phyloP scores from a whole-genome alignment of 139 green algal species.

The Cymbomonas tetramitiformis region DNA sequence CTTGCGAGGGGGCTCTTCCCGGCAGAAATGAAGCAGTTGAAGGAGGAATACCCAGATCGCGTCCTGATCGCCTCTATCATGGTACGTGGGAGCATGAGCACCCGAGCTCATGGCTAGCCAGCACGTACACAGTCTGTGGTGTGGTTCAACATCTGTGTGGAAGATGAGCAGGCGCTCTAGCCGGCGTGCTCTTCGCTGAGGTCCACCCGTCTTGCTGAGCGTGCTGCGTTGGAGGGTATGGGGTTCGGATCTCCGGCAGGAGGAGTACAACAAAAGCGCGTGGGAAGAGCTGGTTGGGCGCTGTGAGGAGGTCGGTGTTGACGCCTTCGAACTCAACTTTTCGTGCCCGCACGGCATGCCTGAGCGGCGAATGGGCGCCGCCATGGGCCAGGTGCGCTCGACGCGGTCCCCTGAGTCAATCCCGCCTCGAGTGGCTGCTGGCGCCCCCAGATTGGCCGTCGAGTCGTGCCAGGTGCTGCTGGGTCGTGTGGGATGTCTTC shows the following conservation, averaged over 20 bases:
- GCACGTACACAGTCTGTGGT: too few relatives aligned
- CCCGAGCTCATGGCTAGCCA: too few relatives aligned
- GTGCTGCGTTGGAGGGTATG: too few relatives aligned
- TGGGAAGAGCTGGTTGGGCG: conserved; percentile 87
- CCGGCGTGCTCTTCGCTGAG: neutral
- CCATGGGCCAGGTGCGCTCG: conserved; percentile 80
- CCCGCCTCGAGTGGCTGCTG: conserved; percentile 21
- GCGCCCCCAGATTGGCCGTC: too few relatives aligned
- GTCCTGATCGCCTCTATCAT: conserved; percentile 91
- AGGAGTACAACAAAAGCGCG: conserved; percentile 58
- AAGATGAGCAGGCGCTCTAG: too few relatives aligned
- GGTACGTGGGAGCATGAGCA: too few relatives aligned
- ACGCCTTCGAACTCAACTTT: conserved; percentile 92
- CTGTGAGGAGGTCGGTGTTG: conserved; percentile 71
- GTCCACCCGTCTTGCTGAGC: neutral
- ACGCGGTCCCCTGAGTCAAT: conserved; percentile 23
- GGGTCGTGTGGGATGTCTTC: too few relatives aligned
- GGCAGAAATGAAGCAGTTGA: conserved; percentile 54
- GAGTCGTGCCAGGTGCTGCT: too few relatives aligned
- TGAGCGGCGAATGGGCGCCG: conserved; percentile 52
- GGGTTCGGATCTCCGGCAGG: too few relatives aligned
- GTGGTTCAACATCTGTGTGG: too few relatives aligned
- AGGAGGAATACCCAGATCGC: conserved; percentile 76
- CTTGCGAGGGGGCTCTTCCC: too few relatives aligned
- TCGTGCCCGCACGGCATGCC: conserved; percentile 78